Percentiles rank a stretch among this genome's conserved stretches.
These are phyloP conservation scores for Talaromyces marneffei DNA, from an alignment of 2,329 filamentous ascomycete genomes.

Conservation along the genomic window DNA sequence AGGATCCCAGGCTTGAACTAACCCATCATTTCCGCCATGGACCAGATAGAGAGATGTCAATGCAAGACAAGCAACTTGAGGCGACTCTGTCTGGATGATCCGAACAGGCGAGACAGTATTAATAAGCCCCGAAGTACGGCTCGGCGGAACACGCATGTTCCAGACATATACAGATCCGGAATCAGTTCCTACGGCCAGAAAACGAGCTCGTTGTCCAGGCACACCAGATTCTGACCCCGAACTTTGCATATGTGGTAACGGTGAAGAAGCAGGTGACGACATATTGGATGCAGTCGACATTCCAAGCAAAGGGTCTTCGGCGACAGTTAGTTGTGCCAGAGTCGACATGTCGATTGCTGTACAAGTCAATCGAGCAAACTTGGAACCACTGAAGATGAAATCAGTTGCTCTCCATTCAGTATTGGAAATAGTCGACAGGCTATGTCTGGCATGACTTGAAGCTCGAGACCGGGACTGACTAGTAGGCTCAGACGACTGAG, in stretches of 20 bases:
- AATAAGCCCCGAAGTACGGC: slow-evolving; percentile 48
- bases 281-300: slow-evolving; percentile 50
- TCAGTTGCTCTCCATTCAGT: slow-evolving; percentile 64
- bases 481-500: background rate
- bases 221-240: slow-evolving; percentile 53
- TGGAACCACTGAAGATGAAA: slow-evolving; percentile 57
- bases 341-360: slow-evolving; percentile 68
- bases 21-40: slow-evolving; percentile 87
- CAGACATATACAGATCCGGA: slow-evolving; percentile 73
- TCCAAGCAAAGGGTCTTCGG: slow-evolving; percentile 69
- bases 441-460: slow-evolving; percentile 26
- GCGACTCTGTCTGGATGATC: slow-evolving; percentile 82
- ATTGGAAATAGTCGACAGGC: slow-evolving; percentile 32
- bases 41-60: slow-evolving; percentile 82
- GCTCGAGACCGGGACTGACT: slow-evolving; percentile 27
- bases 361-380: slow-evolving; percentile 59
- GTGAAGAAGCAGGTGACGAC: slow-evolving; percentile 51
- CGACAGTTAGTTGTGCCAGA: slow-evolving; percentile 62
- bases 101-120: slow-evolving; percentile 67
- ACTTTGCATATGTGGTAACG: slow-evolving; percentile 45
- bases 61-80: slow-evolving; percentile 75
- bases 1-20: slow-evolving; percentile 97
- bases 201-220: slow-evolving; percentile 75
- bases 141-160: slow-evolving; percentile 67
- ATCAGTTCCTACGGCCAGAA: slow-evolving; percentile 75